These are phyloP conservation scores for Fusarium hostae DNA, from an alignment of 2,329 filamentous ascomycete species.

Conservation along the genomic window DNA sequence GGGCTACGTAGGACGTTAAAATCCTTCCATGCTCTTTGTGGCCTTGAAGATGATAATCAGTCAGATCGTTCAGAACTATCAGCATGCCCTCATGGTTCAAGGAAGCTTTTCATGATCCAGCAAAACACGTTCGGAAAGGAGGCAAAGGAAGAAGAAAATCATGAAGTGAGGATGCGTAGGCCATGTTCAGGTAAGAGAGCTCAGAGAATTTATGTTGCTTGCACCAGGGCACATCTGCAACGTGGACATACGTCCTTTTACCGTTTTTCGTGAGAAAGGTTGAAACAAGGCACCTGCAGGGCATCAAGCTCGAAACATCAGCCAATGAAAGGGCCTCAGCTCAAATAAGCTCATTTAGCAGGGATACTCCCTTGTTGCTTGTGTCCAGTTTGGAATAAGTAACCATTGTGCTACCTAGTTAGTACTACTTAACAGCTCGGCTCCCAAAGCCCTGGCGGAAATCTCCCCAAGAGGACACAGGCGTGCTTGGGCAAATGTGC, in stretches of 20 bases:
- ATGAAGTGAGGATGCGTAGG: neutral
- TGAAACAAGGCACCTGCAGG: slow-evolving; percentile 21
- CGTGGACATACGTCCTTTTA: neutral
- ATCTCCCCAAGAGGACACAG: neutral
- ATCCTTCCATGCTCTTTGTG: neutral
- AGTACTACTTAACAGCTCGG: neutral
- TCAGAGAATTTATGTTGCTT: neutral
- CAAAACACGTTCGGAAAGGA: neutral
- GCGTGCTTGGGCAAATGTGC: neutral
- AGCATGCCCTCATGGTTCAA: neutral
- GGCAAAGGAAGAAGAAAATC: neutral
- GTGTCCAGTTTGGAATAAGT: neutral
- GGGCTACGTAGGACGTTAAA: neutral
- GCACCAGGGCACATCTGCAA: neutral
- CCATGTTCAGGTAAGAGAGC: neutral
- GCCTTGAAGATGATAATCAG: neutral
- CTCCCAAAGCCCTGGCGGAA: neutral
- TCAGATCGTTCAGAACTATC: neutral
- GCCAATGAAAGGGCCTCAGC: slow-evolving; percentile 5
- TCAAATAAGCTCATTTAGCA: slow-evolving; percentile 17
- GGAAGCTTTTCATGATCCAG: neutral
- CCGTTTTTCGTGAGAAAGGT: neutral
- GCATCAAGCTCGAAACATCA: neutral
- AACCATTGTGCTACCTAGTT: neutral
- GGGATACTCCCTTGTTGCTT: slow-evolving; percentile 6